Evolutionary conservation across 1,284 basidiomycete species (phyloP).

Genomic region (Exobasidium rhododendri): DNA sequence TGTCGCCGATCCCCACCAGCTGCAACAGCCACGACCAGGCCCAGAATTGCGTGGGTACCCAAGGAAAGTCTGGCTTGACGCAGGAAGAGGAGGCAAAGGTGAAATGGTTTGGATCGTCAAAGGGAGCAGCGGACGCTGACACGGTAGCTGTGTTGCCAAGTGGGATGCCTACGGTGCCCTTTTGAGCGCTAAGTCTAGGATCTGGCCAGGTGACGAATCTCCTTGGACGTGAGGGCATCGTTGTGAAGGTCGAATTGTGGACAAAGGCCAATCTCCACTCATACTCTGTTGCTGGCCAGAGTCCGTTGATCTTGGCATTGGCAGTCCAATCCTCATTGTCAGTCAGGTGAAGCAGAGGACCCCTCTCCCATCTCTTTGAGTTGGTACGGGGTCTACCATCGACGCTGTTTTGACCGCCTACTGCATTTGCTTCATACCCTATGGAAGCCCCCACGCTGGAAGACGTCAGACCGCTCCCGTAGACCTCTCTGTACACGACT

Average conservation of each 20-base stretch:
- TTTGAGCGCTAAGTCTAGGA: conserved; percentile 32
- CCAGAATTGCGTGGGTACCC: conserved; percentile 52
- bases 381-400: conserved; percentile 1
- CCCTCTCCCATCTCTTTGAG: conserved; percentile 42
- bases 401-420: conserved; percentile 1
- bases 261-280: conserved; percentile 63
- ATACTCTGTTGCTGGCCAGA: conserved; percentile 71
- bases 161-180: conserved; percentile 1
- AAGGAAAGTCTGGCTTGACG: conserved; percentile 54
- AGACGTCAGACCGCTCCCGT: neutral
- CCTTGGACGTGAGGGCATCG: conserved; percentile 18
- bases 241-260: conserved; percentile 23
- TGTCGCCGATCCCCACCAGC: conserved; percentile 30
- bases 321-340: conserved; percentile 66
- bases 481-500: conserved; percentile 27
- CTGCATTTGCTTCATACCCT: neutral
- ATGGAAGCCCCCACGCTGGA: neutral
- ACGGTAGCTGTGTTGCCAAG: conserved; percentile 1
- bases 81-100: conserved; percentile 49
- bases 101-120: conserved; percentile 53
- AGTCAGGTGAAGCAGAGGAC: conserved; percentile 39
- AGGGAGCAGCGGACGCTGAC: conserved; percentile 27
- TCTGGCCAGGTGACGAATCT: conserved; percentile 62
- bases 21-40: conserved; percentile 19
- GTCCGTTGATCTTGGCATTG: conserved; percentile 62